These are phyloP conservation scores for Meyerozyma carpophila DNA, from an alignment of 1,139 yeast species.

Conservation along the genomic window DNA sequence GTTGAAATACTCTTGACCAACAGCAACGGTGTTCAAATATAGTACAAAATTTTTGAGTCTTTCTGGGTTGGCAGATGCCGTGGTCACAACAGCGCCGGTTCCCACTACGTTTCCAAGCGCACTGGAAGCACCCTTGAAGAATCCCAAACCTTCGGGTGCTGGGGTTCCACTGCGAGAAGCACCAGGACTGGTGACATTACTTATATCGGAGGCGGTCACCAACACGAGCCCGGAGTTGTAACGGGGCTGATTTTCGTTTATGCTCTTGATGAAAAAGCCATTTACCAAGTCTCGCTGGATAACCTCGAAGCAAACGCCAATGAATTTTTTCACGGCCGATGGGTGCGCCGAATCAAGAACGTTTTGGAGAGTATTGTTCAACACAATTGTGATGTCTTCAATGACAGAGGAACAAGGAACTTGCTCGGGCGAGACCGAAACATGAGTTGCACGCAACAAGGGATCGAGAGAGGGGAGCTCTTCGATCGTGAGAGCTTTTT, in stretches of 20 bases:
- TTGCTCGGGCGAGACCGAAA: slow-evolving; percentile 35
- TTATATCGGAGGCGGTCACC: slow-evolving; percentile 9
- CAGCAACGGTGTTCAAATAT: slow-evolving; percentile 56
- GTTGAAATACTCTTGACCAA: slow-evolving; percentile 50
- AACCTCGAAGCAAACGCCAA: slow-evolving; percentile 27
- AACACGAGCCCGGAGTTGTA: slow-evolving; percentile 36
- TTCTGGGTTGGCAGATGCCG: slow-evolving; percentile 18
- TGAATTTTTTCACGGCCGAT: slow-evolving; percentile 45
- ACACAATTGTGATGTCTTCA: slow-evolving; percentile 75
- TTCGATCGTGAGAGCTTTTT: slow-evolving; percentile 76
- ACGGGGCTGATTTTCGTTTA: slow-evolving; percentile 54
- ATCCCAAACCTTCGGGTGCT: slow-evolving; percentile 32
- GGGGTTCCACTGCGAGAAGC: slow-evolving; percentile 33
- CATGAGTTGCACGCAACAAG: slow-evolving; percentile 14
- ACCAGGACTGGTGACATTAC: slow-evolving; percentile 19
- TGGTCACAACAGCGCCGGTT: slow-evolving; percentile 17
- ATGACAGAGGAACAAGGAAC: slow-evolving; percentile 79
- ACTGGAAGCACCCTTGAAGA: slow-evolving; percentile 42
- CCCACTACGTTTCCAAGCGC: slow-evolving; percentile 45
- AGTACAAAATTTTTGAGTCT: slow-evolving; percentile 46
- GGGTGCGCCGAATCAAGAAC: slow-evolving; percentile 59
- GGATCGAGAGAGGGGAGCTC: slow-evolving; percentile 54
- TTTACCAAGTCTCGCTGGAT: slow-evolving; percentile 33
- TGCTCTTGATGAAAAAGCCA: slow-evolving; percentile 42
- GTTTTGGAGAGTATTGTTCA: slow-evolving; percentile 61